These are phyloP conservation scores for Phialocephala subalpina DNA, from an alignment of 2,329 filamentous ascomycete genomes.

Conservation along the genomic window DNA sequence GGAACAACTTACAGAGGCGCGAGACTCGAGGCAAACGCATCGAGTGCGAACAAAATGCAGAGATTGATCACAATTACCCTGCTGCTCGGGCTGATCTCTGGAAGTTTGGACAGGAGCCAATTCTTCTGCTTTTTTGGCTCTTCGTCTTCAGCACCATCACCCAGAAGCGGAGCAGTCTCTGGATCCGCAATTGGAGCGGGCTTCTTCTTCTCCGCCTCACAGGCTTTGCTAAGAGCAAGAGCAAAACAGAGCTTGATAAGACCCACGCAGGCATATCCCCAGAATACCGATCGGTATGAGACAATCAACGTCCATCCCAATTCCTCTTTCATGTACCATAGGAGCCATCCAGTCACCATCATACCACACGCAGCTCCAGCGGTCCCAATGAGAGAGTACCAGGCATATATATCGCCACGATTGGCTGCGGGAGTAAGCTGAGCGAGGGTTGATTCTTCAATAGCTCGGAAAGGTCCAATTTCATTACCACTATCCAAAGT, in stretches of 20 bases:
- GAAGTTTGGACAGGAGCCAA: conserved; percentile 51
- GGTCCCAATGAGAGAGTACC: conserved; percentile 66
- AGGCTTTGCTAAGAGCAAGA: conserved; percentile 54
- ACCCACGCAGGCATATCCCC: conserved; percentile 64
- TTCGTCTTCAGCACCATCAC: conserved; percentile 30
- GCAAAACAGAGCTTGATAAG: conserved; percentile 62
- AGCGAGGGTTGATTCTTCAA: conserved; percentile 68
- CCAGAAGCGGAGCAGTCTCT: conserved; percentile 41
- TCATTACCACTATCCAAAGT: conserved; percentile 61
- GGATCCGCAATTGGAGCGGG: conserved; percentile 37
- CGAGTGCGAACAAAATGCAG: conserved; percentile 72
- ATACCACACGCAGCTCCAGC: conserved; percentile 68
- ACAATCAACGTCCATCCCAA: conserved; percentile 53
- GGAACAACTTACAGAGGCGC: conserved; percentile 61
- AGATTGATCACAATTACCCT: conserved; percentile 64
- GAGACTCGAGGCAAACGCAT: conserved; percentile 75
- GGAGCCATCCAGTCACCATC: conserved; percentile 64
- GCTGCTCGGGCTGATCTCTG: conserved; percentile 65
- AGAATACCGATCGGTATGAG: conserved; percentile 65
- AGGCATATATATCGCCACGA: conserved; percentile 66
- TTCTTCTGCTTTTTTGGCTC: conserved; percentile 37
- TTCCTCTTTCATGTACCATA: conserved; percentile 56
- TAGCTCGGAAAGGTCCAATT: conserved; percentile 68
- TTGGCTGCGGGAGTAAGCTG: conserved; percentile 57
- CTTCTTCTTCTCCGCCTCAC: conserved; percentile 49